Base-by-base conservation (phyloP, 495 filamentous ascomycete species). In the Aspergillus panamensis region DNA sequence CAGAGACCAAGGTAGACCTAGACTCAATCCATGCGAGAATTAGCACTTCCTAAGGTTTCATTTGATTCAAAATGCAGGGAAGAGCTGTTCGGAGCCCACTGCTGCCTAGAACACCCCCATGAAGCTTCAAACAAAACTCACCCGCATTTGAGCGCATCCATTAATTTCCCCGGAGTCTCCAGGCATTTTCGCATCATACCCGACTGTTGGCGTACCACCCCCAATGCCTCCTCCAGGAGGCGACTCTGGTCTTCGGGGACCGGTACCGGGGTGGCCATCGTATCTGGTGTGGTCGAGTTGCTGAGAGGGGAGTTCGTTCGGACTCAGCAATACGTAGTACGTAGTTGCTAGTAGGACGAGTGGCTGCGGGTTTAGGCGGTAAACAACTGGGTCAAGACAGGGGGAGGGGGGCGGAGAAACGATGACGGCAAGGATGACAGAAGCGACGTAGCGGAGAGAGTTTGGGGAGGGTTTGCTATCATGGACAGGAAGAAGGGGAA, bases 101-200 rank as follows among this genome's bases (percentile, higher is more conserved):
- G 73, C 60, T 77, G 73, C 71, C 74, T 78, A 53, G 62, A 25
- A 25, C n/a, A n/a, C 6, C 9, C 14, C 7, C n/a, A 20, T 13
- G 42, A 21, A 51, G 56, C 57, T 42, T 31, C 32, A 37, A 54
- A n/a, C n/a, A 14, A 49, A 70, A 65, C 74, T 70, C 65, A 97
- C 94, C 93, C 94, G 91, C 94, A 97, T 75, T 98, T 98, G 63
- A 98, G 84, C 67, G 94, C 94, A 81, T 98, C 94, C 94, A 98
- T 98, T 59, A 98, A 85, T 84, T 98, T 98, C 47, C 94, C 94
- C 5, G 95, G 94, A 8, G 92, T 94, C 69, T 98, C 95, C 49
- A 98, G 82, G 69, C 91, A 96, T 79, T 93, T 94, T 77, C 92
- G 91, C 94, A 98, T 98, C 71, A 96, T 80, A 52, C 84, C 79